Base-by-base conservation (phyloP, 768 basidiomycete species). In the Phanerochaete sordida region DNA sequence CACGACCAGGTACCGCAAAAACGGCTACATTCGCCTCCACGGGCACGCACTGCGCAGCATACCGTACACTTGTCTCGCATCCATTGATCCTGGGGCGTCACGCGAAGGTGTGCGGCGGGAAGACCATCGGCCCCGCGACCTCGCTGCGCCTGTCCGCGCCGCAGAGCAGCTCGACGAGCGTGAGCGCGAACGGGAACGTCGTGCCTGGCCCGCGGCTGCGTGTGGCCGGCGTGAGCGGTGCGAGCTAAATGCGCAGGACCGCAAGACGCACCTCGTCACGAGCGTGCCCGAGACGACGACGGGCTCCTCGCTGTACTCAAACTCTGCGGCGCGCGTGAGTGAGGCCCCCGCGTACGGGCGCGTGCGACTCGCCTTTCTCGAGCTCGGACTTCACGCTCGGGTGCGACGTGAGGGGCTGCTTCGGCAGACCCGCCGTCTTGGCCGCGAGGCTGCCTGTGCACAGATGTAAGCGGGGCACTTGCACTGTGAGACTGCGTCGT, bases 201-300 rank as follows among this genome's bases (percentile, higher is more conserved):
- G 90, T 91, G 12, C 91, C 90, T 86, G 63, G 23, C 83, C 87
- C 88, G 65, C 88, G 89, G 2, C 90, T 90, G 68, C 89, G 89
- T n/a, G 62, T 23, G 45, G 11, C 19, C 19, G n/a, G 23, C 19
- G 28, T 11, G 23, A 19, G n/a, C n/a, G 51, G 16, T 44, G 44
- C n/a, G 7, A 21, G 19, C 16, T n/a, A 31, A 49, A 37, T 37
- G 31, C 30, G 48, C n/a, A 2, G 33, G 21, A 35, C 7, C 4
- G 45, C 11, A 2, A 35, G n/a, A 64, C 75, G 31, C 57, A 88
- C 90, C 89, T 92, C n/a, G 91, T 92, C 12, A 93, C 78, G 4
- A 93, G 77, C 54, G 83, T 85, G 0, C 80, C 82, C 3, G 89
- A 90, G 21, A 90, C 74, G 37, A 92, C 88, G 6, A 92, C 91